These are phyloP conservation scores for Mrakiaceae sp. DNA, from an alignment of 1,284 basidiomycete species.

Conservation along the genomic window DNA sequence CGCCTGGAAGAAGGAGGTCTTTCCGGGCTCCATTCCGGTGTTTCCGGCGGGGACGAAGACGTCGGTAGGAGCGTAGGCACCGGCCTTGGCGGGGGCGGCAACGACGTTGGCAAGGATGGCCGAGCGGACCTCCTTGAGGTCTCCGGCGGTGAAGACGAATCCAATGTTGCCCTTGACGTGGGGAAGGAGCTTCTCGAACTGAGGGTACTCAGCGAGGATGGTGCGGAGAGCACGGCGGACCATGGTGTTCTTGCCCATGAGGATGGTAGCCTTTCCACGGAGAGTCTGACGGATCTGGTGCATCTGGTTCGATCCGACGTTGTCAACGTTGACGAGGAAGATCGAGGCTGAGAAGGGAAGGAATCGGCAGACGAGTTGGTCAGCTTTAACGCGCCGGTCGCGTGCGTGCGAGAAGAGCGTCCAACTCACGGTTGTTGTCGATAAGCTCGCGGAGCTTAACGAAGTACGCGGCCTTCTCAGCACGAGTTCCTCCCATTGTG, in stretches of 20 bases:
- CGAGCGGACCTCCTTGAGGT: constrained; percentile 90
- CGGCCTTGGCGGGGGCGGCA: constrained; percentile 94
- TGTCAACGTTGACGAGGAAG: constrained; percentile 99
- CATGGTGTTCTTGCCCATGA: constrained; percentile 99
- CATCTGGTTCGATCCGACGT: constrained; percentile 98
- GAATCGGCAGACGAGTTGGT: not conserved
- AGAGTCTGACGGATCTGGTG: constrained; percentile 96
- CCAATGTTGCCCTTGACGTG: constrained; percentile 96
- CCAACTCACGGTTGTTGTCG: constrained; percentile 70
- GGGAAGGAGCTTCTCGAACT: constrained; percentile 92
- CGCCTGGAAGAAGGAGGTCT: constrained; percentile 99
- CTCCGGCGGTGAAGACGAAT: constrained; percentile 90
- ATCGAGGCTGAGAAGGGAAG: constrained; percentile 59
- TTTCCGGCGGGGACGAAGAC: constrained; percentile 89
- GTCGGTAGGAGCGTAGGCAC: constrained; percentile 86
- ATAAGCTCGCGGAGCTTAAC: constrained; percentile 87
- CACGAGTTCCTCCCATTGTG: constrained; percentile 82
- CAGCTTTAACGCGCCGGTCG: not conserved
- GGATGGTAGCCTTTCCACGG: constrained; percentile 88
- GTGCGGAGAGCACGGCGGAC: constrained; percentile 92
- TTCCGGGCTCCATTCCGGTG: constrained; percentile 99
- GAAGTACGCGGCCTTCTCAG: constrained; percentile 91
- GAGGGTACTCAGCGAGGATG: constrained; percentile 78
- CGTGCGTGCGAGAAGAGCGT: no score
- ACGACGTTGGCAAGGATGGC: constrained; percentile 94